Percentiles rank a stretch among this genome's conserved stretches.
Evolutionary conservation across 192 early-diverging fungal species (phyloP).

Genomic region (Gaertneriomyces sp.): DNA sequence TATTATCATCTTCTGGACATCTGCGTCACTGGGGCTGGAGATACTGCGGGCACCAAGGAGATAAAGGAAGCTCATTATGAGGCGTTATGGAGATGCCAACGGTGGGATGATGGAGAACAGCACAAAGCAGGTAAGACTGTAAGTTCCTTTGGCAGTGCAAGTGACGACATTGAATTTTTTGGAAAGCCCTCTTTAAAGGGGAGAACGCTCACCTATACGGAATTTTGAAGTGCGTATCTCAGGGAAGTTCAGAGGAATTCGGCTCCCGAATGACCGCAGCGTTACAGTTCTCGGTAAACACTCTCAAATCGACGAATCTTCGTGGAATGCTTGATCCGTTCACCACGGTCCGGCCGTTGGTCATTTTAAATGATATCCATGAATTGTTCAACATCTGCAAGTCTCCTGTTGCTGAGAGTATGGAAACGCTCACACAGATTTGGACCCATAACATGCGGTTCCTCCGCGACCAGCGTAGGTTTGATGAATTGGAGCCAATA

Average conservation of each 20-base stretch:
- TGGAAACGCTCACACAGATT: conserved; percentile 12
- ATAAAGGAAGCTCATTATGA: conserved; percentile 30
- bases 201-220: conserved; percentile 15
- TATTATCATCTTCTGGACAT: conserved; percentile 24
- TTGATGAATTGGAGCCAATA: conserved; percentile 30
- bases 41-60: background rate
- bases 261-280: too few species aligned
- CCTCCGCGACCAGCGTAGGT: conserved; percentile 16
- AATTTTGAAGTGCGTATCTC: conserved; percentile 6
- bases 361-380: conserved; percentile 21
- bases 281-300: conserved; percentile 2
- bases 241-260: too few species aligned
- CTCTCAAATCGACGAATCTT: background rate
- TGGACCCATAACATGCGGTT: conserved; percentile 24
- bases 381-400: conserved; percentile 10
- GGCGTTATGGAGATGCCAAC: conserved; percentile 31
- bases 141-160: too few species aligned
- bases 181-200: background rate
- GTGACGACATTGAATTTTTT: background rate
- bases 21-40: background rate
- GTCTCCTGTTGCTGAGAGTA: background rate
- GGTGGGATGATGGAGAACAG: conserved; percentile 12
- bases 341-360: conserved; percentile 5
- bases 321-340: conserved; percentile 19
- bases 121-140: too few species aligned